A percentile compares a stretch with the other conserved stretches of the same genome.
Conservation (phyloP, 345 rosid genomes). For the Eucalyptus melliodora region DNA sequence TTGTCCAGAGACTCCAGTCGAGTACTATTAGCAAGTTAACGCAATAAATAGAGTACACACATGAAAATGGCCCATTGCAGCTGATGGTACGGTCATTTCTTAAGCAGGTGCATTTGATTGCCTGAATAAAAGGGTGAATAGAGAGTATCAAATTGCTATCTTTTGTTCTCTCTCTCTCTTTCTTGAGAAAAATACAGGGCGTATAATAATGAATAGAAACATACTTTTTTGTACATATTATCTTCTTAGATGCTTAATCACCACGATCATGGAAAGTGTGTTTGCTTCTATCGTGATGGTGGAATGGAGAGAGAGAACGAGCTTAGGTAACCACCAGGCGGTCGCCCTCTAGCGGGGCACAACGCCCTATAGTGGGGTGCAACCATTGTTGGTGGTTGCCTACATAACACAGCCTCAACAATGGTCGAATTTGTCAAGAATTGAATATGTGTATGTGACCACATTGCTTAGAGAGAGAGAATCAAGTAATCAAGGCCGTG, state of each 20-base stretch:
- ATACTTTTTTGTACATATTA: neutral
- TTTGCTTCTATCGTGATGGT: fast-evolving
- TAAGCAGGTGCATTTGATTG: neutral
- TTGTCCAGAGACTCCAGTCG: constrained; percentile 59
- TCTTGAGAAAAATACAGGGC: neutral
- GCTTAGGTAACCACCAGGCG: neutral
- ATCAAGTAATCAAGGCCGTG: neutral
- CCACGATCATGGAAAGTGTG: neutral
- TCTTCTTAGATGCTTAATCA: neutral
- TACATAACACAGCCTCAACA: neutral
- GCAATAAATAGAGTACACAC: neutral
- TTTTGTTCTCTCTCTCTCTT: neutral
- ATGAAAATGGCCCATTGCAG: neutral
- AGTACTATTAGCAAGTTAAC: constrained; percentile 38
- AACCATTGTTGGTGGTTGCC: neutral
- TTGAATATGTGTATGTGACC: neutral
- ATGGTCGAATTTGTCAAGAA: neutral
- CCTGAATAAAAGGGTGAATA: neutral
- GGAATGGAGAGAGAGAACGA: neutral
- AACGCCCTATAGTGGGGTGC: fast-evolving
- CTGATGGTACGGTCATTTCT: neutral
- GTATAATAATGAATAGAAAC: neutral
- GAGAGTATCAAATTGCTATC: neutral
- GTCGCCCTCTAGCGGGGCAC: neutral
- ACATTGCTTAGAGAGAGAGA: neutral